Evolutionary conservation across 148 eudicot species (phyloP).

Genomic region (Persicaria tinctoria): DNA sequence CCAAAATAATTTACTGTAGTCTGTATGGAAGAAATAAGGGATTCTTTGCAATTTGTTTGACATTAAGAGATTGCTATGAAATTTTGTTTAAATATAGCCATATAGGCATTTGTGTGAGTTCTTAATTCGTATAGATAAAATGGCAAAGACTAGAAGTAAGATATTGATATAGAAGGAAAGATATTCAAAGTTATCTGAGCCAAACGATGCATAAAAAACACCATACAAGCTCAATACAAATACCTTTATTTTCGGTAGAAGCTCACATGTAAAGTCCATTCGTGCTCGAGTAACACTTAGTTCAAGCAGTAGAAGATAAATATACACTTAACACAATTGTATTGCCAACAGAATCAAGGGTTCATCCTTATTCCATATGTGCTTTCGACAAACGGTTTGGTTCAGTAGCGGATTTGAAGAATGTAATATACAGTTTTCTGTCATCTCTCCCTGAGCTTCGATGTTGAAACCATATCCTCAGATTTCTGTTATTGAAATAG

Average conservation of each 20-base stretch:
- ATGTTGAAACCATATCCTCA: conserved; percentile 67
- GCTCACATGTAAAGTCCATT: neutral
- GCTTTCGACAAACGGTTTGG: neutral
- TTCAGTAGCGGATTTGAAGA: no score
- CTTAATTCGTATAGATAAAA: no score
- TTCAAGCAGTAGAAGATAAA: neutral
- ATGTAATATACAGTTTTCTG: neutral
- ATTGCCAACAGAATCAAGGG: neutral
- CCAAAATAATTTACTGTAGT: no score
- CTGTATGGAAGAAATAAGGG: no score
- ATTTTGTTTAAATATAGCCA: no score
- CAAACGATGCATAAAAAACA: neutral
- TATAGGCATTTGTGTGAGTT: no score
- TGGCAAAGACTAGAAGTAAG: no score
- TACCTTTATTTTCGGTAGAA: neutral
- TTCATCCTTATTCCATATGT: conserved; percentile 1
- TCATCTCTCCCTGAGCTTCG: neutral
- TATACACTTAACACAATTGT: neutral
- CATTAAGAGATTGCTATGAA: no score
- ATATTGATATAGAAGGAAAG: no score
- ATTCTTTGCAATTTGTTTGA: no score
- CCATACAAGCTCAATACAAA: neutral
- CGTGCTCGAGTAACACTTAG: neutral
- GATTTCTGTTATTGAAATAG: conserved; percentile 38
- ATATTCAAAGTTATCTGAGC: no score